A percentile compares a stretch with the other conserved stretches of the same genome.
phyloP scores from a whole-genome alignment of 768 basidiomycete species.

The Dentipellis fragilis region DNA sequence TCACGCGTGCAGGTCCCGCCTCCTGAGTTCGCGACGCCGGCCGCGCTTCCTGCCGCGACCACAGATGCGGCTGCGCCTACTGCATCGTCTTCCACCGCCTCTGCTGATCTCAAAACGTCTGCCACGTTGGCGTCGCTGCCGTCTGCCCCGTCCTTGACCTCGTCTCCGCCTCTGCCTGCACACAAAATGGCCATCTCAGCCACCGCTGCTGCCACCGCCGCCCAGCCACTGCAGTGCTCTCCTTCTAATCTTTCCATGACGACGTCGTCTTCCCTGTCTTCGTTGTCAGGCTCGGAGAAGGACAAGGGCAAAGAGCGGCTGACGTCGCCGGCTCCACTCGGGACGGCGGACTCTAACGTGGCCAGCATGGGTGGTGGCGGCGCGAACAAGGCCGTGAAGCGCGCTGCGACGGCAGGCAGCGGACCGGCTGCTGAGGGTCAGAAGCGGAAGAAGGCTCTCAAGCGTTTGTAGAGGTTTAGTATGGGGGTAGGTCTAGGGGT shows the following conservation, averaged over 20 bases:
- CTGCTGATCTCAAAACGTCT: constrained; percentile 3
- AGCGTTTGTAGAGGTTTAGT: constrained; percentile 55
- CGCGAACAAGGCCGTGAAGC: constrained; percentile 56
- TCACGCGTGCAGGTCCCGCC: constrained; percentile 30
- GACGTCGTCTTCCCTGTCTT: constrained; percentile 17
- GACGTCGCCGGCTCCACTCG: constrained; percentile 57
- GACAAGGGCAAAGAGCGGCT: constrained; percentile 45
- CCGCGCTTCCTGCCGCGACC: constrained; percentile 20
- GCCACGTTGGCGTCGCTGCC: too few relatives aligned
- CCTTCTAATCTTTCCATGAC: constrained; percentile 30
- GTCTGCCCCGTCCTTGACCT: constrained; percentile 19
- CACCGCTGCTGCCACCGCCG: constrained; percentile 23
- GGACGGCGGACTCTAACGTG: constrained; percentile 64
- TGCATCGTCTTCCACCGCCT: constrained; percentile 19
- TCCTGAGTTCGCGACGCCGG: constrained; percentile 44
- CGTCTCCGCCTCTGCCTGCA: constrained; percentile 17
- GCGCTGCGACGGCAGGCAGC: constrained; percentile 44
- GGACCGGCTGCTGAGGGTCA: constrained; percentile 37
- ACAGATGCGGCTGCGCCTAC: constrained; percentile 19
- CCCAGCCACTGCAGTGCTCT: constrained; percentile 31
- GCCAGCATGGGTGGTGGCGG: constrained; percentile 22
- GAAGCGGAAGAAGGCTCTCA: constrained; percentile 85
- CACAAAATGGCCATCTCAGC: constrained; percentile 18
- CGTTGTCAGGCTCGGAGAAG: constrained; percentile 19
- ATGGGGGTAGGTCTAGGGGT: too few relatives aligned